phyloP scores from a whole-genome alignment of 2,329 filamentous ascomycete species.

The Westerdykella aurantiaca region DNA sequence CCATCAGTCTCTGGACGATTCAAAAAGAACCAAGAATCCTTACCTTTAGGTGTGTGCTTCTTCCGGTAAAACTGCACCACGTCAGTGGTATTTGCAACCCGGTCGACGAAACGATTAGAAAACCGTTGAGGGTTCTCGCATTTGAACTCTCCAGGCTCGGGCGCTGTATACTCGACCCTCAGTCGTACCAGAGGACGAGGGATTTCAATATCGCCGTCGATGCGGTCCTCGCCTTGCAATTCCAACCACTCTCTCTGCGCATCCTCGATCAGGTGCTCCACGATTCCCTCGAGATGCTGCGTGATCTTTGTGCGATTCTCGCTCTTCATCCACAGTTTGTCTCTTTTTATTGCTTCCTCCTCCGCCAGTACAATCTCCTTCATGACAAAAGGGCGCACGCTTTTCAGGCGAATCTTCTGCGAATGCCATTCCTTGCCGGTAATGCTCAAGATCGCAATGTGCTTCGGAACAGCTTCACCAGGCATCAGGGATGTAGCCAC shows the following conservation, averaged over 20 bases:
- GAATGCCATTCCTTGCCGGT: constrained; percentile 75
- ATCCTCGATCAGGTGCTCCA: constrained; percentile 81
- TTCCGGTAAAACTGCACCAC: constrained; percentile 90
- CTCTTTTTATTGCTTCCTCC: constrained; percentile 69
- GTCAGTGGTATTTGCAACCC: constrained; percentile 89
- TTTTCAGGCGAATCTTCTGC: constrained; percentile 77
- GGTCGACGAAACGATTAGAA: constrained; percentile 84
- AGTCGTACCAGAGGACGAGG: constrained; percentile 82
- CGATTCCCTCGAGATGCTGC: constrained; percentile 65
- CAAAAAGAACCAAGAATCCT: neutral
- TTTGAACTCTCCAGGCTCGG: constrained; percentile 79
- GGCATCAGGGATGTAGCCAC: constrained; percentile 88
- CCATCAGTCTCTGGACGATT: constrained; percentile 14
- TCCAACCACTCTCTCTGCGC: constrained; percentile 76
- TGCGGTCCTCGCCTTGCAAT: constrained; percentile 55
- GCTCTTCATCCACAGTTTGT: constrained; percentile 69
- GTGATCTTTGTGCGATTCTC: constrained; percentile 81
- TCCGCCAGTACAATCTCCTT: constrained; percentile 71
- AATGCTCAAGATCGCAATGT: constrained; percentile 79
- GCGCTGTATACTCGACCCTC: constrained; percentile 82
- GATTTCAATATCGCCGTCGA: constrained; percentile 52
- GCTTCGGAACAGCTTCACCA: constrained; percentile 85
- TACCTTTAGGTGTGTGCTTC: constrained; percentile 54
- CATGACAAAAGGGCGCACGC: constrained; percentile 86
- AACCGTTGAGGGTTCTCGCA: constrained; percentile 94